Conservation (phyloP, 2,329 filamentous ascomycete species). For the Clarireedia sp. region DNA sequence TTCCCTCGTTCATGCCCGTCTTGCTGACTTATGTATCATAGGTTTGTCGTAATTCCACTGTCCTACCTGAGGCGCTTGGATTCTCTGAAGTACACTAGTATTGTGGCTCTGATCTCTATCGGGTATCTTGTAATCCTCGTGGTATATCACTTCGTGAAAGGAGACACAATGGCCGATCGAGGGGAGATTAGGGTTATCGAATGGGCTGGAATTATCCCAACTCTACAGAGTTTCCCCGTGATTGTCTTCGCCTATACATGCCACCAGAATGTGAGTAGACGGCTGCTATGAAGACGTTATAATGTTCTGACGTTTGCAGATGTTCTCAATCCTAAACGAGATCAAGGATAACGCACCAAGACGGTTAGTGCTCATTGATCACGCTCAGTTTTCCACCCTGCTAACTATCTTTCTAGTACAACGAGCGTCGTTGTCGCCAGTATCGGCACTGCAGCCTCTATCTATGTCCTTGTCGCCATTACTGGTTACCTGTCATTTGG, state of each 20-base stretch:
- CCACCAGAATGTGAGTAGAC: slow-evolving; percentile 74
- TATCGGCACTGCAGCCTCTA: slow-evolving; percentile 77
- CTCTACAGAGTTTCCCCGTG: slow-evolving; percentile 81
- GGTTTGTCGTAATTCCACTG: slow-evolving; percentile 85
- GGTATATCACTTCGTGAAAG: slow-evolving; percentile 77
- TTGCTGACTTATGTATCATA: slow-evolving; percentile 30
- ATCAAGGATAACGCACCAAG: slow-evolving; percentile 73
- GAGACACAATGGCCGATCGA: slow-evolving; percentile 66
- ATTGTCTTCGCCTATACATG: slow-evolving; percentile 99
- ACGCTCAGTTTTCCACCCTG: not conserved
- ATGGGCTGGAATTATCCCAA: slow-evolving; percentile 72
- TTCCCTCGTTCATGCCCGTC: not conserved
- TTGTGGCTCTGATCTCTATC: slow-evolving; percentile 86
- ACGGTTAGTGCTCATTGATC: slow-evolving; percentile 28
- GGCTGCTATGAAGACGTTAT: too few relatives aligned
- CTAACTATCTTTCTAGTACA: slow-evolving; percentile 41
- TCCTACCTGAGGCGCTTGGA: slow-evolving; percentile 87
- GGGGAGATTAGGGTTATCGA: slow-evolving; percentile 67
- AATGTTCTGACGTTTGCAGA: slow-evolving; percentile 45
- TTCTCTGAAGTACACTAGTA: slow-evolving; percentile 93
- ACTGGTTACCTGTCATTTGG: slow-evolving; percentile 96
- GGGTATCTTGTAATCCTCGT: slow-evolving; percentile 90
- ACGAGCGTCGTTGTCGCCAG: slow-evolving; percentile 73
- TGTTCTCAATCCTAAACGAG: slow-evolving; percentile 98
- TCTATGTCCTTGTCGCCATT: slow-evolving; percentile 87